Base-by-base conservation (phyloP, 495 filamentous ascomycete genomes). In the Neurospora sp. region DNA sequence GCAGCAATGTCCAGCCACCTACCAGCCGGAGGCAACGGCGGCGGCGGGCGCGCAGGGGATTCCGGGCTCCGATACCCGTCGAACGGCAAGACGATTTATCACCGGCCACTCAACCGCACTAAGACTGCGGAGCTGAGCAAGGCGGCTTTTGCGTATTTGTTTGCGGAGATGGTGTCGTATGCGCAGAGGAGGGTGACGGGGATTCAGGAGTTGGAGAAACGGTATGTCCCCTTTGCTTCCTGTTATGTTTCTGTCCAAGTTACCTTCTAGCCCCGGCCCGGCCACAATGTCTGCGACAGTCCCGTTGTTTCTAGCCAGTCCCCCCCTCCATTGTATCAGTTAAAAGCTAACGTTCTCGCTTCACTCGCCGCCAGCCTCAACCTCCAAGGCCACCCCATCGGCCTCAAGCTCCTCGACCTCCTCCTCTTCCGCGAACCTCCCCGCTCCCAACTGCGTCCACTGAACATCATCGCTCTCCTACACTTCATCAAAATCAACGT, bases 31-130 rank as follows among this genome's bases (percentile, higher is more conserved):
- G 68, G 40, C 68, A 41, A 10, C 68, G 68, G 37, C 68, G 8
- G 68, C 20, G 31, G 40, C 11, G 40, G 4, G n/a, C 68, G 68
- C 18, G 35, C 22, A 38, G 68, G 48, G 39, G 76, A 84, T 61
- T 81, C 89, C 10, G 93, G 92, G n/a, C 91, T 99, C 69, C 92
- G 94, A 73, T 93, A 97, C 76, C 94, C 96, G n/a, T 92, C 92
- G 37, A 96, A 91, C 79, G 93, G 93, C 83, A 98, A 98, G 83
- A 97, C 94, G 69, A 98, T 99, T 83, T 99, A 98, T 83, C 93
- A 98, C 87, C 89, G 96, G 71, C 93, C 97, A 74, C 85, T 98
- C 68, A 97, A 97, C 81, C 91, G 96, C 70, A 92, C 89, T 78
- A 91, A 91, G 78, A 92, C 91, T 74, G 86, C 92, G 38, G 94